A percentile compares a stretch with the other conserved stretches of the same genome.
phyloP scores from a whole-genome alignment of 2,329 filamentous ascomycete genomes.

The Cryoendolithus antarcticus region DNA sequence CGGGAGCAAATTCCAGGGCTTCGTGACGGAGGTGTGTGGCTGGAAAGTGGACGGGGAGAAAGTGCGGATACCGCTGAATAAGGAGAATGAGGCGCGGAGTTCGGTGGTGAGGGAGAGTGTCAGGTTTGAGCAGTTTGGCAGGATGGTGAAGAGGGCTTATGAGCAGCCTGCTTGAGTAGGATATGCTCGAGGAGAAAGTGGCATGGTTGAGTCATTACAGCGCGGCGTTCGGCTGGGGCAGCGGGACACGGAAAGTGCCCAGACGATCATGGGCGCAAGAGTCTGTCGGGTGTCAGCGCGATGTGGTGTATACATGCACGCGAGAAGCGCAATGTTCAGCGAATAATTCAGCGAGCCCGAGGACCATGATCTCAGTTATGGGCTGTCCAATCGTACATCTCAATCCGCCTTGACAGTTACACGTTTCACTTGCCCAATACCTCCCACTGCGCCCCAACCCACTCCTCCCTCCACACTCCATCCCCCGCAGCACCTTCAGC shows the following conservation, averaged over 20 bases:
- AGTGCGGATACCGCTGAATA: constrained; percentile 76
- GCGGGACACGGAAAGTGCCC: no score
- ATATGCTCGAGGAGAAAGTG: constrained; percentile 9
- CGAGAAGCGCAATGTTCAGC: no score
- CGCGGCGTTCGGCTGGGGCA: constrained; percentile 3
- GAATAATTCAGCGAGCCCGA: no score
- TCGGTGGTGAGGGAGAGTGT: constrained; percentile 92
- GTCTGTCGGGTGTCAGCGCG: no score
- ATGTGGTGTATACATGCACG: no score
- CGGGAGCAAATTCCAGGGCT: constrained; percentile 37
- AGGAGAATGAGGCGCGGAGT: constrained; percentile 95
- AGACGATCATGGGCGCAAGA: no score
- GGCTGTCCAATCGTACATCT: no score
- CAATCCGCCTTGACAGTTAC: no score
- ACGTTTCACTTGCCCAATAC: constrained; percentile 33
- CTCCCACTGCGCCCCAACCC: constrained; percentile 98
- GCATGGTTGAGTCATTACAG: constrained; percentile 1
- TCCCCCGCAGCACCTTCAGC: constrained; percentile 39
- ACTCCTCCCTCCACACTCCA: constrained; percentile 64
- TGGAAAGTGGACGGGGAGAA: constrained; percentile 61
- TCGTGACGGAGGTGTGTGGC: constrained; percentile 49
- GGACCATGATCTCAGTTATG: no score
- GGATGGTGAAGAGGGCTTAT: constrained; percentile 73
- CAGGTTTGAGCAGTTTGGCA: constrained; percentile 72
- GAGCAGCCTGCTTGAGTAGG: constrained; percentile 53